A percentile compares a stretch with the other conserved stretches of the same genome.
These are phyloP conservation scores for Oidium heveae DNA, from an alignment of 2,329 filamentous ascomycete genomes.

Conservation along the genomic window DNA sequence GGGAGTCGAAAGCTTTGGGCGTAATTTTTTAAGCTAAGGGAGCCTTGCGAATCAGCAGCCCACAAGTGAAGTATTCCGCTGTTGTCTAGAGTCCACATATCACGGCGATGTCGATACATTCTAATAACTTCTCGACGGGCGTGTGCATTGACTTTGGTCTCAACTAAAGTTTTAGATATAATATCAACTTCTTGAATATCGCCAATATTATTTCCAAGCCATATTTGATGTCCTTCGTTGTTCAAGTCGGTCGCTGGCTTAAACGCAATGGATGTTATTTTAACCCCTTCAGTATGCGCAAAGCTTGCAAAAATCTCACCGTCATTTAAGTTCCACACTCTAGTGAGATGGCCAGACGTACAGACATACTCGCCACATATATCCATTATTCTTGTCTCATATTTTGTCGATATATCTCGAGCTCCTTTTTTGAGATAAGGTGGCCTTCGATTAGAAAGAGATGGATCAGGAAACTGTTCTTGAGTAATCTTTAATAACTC, in stretches of 20 bases:
- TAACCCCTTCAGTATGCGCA: constrained; percentile 63
- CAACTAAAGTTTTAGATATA: constrained; percentile 40
- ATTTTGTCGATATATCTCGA: constrained; percentile 59
- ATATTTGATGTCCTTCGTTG: constrained; percentile 58
- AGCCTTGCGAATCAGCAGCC: constrained; percentile 46
- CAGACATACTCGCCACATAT: constrained; percentile 73
- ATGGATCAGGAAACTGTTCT: constrained; percentile 54
- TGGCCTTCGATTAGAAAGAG: constrained; percentile 60
- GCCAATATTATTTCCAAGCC: constrained; percentile 74
- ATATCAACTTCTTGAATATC: constrained; percentile 83
- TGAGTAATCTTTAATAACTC: constrained; percentile 4
- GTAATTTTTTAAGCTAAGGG: constrained; percentile 51
- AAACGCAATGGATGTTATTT: constrained; percentile 59
- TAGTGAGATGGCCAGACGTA: constrained; percentile 64
- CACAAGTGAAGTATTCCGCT: constrained; percentile 69
- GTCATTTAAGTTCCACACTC: constrained; percentile 65
- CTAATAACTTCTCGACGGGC: constrained; percentile 55
- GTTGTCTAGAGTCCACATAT: constrained; percentile 88
- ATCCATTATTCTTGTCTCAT: constrained; percentile 67
- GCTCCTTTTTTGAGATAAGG: constrained; percentile 48
- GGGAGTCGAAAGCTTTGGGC: constrained; percentile 51
- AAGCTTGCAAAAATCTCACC: constrained; percentile 63
- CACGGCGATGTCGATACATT: constrained; percentile 65
- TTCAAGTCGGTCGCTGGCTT: constrained; percentile 56
- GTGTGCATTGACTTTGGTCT: constrained; percentile 46